Evolutionary conservation across 768 basidiomycete species (phyloP).

Genomic region (Lactifluus pinguis): DNA sequence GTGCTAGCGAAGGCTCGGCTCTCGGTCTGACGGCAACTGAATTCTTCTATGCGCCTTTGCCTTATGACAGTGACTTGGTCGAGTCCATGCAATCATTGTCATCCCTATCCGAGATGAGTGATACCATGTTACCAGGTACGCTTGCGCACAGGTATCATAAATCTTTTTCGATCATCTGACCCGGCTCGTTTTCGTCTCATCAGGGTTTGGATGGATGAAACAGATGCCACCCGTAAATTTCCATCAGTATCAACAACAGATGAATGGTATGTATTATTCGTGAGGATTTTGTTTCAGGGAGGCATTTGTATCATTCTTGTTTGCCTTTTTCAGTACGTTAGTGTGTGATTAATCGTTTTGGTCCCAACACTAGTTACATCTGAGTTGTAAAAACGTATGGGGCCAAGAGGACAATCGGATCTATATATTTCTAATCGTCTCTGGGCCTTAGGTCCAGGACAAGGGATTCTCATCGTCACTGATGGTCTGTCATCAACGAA

Average conservation of each 20-base stretch:
- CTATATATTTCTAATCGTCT: no score
- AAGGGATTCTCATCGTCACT: no score
- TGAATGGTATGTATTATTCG: neutral
- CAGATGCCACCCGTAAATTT: conserved; percentile 16
- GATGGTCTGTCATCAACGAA: no score
- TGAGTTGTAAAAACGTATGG: no score
- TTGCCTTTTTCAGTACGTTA: no score
- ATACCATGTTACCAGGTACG: conserved; percentile 16
- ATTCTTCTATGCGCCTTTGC: conserved; percentile 17
- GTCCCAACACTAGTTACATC: no score
- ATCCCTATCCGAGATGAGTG: conserved; percentile 3
- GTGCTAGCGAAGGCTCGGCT: neutral
- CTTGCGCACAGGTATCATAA: neutral
- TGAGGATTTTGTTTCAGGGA: neutral
- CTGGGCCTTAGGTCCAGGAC: no score
- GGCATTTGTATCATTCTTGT: neutral
- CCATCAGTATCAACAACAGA: conserved; percentile 1
- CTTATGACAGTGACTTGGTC: conserved; percentile 17
- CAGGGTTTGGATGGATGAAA: conserved; percentile 19
- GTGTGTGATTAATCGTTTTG: neutral
- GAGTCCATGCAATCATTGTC: conserved; percentile 18
- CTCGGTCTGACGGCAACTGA: conserved; percentile 14
- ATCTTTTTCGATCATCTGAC: neutral
- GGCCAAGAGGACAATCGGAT: no score
- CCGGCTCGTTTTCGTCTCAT: neutral